These are phyloP conservation scores for Phaffomyces thermotolerans DNA, from an alignment of 805 yeast species.

Conservation along the genomic window DNA sequence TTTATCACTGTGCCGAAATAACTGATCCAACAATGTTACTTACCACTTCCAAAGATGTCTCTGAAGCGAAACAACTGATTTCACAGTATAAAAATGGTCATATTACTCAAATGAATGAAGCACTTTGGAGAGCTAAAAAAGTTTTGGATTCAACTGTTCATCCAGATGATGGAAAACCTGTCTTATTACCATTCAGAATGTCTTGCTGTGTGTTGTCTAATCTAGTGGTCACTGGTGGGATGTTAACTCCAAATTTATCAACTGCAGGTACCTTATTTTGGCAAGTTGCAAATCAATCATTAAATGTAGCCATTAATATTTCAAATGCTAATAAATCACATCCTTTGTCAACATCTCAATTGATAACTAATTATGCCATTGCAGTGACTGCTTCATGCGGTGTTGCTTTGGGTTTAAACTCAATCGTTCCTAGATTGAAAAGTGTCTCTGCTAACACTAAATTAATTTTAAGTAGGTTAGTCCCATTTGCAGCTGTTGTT, in stretches of 20 bases:
- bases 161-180: slow-evolving; percentile 95
- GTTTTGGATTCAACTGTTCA: slow-evolving; percentile 87
- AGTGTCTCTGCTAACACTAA: slow-evolving; percentile 62
- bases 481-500: slow-evolving; percentile 98
- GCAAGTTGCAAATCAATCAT: slow-evolving; percentile 96
- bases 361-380: slow-evolving; percentile 69
- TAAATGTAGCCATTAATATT: slow-evolving; percentile 94
- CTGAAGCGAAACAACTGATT: slow-evolving; percentile 54
- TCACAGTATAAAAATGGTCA: slow-evolving; percentile 71
- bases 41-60: slow-evolving; percentile 58
- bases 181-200: slow-evolving; percentile 92
- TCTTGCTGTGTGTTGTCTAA: slow-evolving; percentile 91
- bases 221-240: slow-evolving; percentile 92
- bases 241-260: slow-evolving; percentile 92
- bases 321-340: slow-evolving; percentile 95
- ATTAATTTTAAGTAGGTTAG: slow-evolving; percentile 72
- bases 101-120: slow-evolving; percentile 58
- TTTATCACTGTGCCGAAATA: slow-evolving; percentile 86
- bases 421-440: slow-evolving; percentile 81
- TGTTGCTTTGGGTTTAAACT: slow-evolving; percentile 89
- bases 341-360: slow-evolving; percentile 73
- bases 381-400: slow-evolving; percentile 95
- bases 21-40: slow-evolving; percentile 88
- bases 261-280: slow-evolving; percentile 89
- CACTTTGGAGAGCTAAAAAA: slow-evolving; percentile 83